Conservation (phyloP, 257 asterid species). For the Buddleja alternifolia region DNA sequence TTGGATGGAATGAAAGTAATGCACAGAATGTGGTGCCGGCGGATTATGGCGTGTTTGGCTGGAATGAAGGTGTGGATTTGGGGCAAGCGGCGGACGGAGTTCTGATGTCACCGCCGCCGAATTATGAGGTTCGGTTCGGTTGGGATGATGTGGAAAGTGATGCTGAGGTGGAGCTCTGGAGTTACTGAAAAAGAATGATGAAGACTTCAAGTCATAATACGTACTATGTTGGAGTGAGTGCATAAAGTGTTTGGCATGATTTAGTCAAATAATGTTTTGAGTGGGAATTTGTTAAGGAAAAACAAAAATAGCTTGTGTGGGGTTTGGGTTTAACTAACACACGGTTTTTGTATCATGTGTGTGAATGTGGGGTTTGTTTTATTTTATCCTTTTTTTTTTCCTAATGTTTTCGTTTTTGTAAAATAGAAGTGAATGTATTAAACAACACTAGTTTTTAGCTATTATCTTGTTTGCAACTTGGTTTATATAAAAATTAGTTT, state of each 20-base stretch:
- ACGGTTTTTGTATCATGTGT: conserved; percentile 3
- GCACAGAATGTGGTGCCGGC: neutral
- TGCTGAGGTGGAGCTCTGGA: conserved; percentile 50
- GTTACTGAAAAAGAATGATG: conserved; percentile 29
- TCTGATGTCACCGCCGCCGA: conserved; percentile 55
- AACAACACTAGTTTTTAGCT: too few relatives aligned
- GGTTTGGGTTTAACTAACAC: neutral
- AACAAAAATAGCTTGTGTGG: neutral
- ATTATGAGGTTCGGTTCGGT: conserved; percentile 9
- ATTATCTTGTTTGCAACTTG: too few relatives aligned
- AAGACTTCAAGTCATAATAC: too few relatives aligned
- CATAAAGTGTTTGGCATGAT: too few relatives aligned
- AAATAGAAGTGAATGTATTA: too few relatives aligned
- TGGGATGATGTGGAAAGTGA: conserved; percentile 39
- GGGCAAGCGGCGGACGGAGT: conserved; percentile 33
- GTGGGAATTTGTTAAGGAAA: too few relatives aligned
- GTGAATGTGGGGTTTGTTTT: too few relatives aligned
- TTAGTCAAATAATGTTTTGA: too few relatives aligned
- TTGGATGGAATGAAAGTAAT: too few relatives aligned
- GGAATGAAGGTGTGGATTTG: neutral
- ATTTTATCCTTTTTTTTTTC: neutral
- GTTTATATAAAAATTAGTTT: too few relatives aligned
- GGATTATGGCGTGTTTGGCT: neutral
- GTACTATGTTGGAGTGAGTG: too few relatives aligned
- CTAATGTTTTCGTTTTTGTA: neutral